phyloP scores from a whole-genome alignment of 169 alveolate genomes.

The Cryptosporidium canis region DNA sequence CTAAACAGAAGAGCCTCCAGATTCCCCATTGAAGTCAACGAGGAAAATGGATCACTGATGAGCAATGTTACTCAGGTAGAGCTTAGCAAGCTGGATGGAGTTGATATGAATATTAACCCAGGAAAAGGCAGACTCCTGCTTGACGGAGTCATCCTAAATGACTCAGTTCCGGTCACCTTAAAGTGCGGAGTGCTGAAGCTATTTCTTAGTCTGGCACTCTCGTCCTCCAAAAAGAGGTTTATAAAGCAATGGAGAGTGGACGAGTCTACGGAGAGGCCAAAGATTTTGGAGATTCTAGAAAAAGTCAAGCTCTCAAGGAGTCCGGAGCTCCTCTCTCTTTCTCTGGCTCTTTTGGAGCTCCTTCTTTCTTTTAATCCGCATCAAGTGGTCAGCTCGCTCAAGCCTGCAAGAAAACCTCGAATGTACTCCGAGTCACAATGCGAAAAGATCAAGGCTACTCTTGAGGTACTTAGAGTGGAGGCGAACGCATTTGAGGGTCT shows the following conservation, averaged over 20 bases:
- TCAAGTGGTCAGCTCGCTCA: constrained; percentile 11
- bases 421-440: constrained; percentile 22
- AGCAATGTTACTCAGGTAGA: constrained; percentile 39
- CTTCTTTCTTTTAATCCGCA: constrained; percentile 14
- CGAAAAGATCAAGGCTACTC: neutral
- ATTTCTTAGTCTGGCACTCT: constrained; percentile 32
- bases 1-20: neutral
- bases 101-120: neutral
- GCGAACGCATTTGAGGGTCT: constrained; percentile 4
- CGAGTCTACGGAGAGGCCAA: constrained; percentile 2
- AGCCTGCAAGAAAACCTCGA: neutral
- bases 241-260: constrained; percentile 29
- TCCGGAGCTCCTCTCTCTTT: constrained; percentile 16
- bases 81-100: constrained; percentile 15
- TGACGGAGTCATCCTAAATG: constrained; percentile 40
- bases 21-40: constrained; percentile 45
- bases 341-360: constrained; percentile 19
- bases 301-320: neutral
- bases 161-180: constrained; percentile 1
- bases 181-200: constrained; percentile 32
- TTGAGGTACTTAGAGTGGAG: neutral
- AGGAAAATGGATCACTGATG: constrained; percentile 47
- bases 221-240: constrained; percentile 52
- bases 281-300: constrained; percentile 9
- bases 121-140: constrained; percentile 1